Conservation (phyloP, 139 green algal genomes). For the Coelastrella sp. region DNA sequence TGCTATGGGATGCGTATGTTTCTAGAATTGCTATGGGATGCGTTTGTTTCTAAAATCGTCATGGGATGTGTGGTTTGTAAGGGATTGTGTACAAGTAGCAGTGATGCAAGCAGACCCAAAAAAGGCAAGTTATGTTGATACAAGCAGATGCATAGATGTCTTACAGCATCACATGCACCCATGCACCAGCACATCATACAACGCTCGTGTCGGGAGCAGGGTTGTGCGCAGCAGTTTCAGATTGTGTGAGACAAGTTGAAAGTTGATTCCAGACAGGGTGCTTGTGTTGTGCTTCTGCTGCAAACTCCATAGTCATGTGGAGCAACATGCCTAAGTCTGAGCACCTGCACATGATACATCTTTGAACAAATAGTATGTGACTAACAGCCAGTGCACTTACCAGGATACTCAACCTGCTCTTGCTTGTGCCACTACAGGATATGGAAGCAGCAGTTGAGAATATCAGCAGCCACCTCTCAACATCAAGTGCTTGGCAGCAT, state of each 20-base stretch:
- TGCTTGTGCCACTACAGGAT: background rate
- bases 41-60: background rate
- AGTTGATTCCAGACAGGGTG: too few relatives aligned
- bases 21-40: background rate
- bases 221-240: too few relatives aligned
- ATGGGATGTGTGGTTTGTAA: background rate
- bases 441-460: background rate
- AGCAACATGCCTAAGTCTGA: too few relatives aligned
- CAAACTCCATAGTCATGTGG: background rate
- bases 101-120: background rate
- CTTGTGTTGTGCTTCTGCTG: too few relatives aligned
- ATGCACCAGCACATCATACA: too few relatives aligned
- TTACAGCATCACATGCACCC: too few relatives aligned
- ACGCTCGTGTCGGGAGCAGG: too few relatives aligned
- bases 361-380: too few relatives aligned
- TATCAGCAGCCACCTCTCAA: background rate
- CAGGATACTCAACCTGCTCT: background rate
- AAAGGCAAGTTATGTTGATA: background rate
- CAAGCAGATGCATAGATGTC: too few relatives aligned
- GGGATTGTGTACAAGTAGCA: background rate
- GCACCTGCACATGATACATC: too few relatives aligned
- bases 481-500: background rate
- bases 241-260: too few relatives aligned
- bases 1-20: background rate
- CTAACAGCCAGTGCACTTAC: too few relatives aligned